Base-by-base conservation (phyloP, 306 rosid genomes). In the Abrus precatorius region DNA sequence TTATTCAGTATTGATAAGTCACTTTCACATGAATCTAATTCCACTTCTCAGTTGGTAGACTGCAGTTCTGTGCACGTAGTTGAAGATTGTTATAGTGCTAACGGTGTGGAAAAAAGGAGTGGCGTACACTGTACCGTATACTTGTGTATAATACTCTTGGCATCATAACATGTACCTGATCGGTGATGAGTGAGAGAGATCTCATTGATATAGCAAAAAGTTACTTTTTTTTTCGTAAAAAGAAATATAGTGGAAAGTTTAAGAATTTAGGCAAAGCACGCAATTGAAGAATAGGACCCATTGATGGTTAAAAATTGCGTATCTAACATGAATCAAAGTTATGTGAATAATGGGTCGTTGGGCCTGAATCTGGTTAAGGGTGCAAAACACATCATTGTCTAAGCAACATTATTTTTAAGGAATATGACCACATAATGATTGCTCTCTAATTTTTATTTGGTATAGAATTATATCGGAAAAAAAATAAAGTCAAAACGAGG, bases 361-460 rank as follows among this genome's bases (percentile, higher is more conserved):
- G 43, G 27, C 10, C 55, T 47, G 74, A 47, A 29, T 47, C 74
- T 69, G 74, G 11, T 10, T 47, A 47, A 41, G 57, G 4, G 56
- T 38, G 47, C 45, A 47, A 69, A 28, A 28, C 43, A 29, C 67
- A 77, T 77, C 66, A 54, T 53, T 77, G 33, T 54, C 75, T 32
- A 68, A 29, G 75, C 34, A 14, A 33, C 61, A 68, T 44, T 78
- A 47, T 74, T 45, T 48, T 57, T 52, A 67, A 56, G 54, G 62
- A 69, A 30, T 49, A 70, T 60, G 54, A 52, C 74, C 78, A 41
- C 9, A n/a, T 52, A 41, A 62, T 59, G 77, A 52, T 77, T 53
- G n/a, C 45, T 4, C 14, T 52, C 68, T 41, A 50, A 64, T 43
- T 64, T 40, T 33, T 61, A 61, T 60, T 54, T 47, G 57, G 38